These are phyloP conservation scores for Entrophospora sp. DNA, from an alignment of 192 early-diverging fungal species.

Conservation along the genomic window DNA sequence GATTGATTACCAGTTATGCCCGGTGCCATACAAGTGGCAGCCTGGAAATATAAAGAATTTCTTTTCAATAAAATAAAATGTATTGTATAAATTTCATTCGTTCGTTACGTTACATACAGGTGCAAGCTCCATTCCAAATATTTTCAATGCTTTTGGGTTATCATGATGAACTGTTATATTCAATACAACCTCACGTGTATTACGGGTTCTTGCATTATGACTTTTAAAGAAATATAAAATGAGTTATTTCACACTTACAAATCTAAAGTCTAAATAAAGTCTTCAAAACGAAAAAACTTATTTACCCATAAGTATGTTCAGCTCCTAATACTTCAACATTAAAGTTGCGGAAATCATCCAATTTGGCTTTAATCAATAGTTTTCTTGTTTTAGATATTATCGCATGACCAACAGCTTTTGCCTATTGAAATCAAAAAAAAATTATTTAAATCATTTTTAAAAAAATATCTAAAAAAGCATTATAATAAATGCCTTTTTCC, in stretches of 20 bases:
- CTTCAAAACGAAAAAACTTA: neutral
- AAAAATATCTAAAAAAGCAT: neutral
- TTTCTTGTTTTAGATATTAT: conserved; percentile 37
- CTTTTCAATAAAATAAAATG: neutral
- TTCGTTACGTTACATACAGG: conserved; percentile 28
- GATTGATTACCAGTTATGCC: conserved; percentile 37
- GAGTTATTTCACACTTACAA: neutral
- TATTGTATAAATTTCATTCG: neutral
- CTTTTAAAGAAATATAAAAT: conserved; percentile 5
- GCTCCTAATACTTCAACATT: conserved; percentile 53
- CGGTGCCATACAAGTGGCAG: conserved; percentile 49
- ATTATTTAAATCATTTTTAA: neutral
- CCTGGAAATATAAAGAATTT: conserved; percentile 10
- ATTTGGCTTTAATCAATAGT: conserved; percentile 35
- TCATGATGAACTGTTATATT: conserved; percentile 39
- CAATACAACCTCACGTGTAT: conserved; percentile 40
- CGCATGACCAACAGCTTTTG: conserved; percentile 45
- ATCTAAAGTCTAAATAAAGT: neutral
- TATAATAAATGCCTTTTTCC: conserved; percentile 33
- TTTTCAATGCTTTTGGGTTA: conserved; percentile 27
- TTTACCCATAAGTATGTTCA: conserved; percentile 53
- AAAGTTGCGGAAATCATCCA: conserved; percentile 40
- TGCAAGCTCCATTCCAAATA: conserved; percentile 43
- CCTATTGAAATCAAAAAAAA: conserved; percentile 21
- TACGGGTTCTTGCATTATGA: conserved; percentile 23